Evolutionary conservation across 768 basidiomycete genomes (phyloP), one percentile per base, ranked within the genome.

Genomic region (Phaffia tasmanica): DNA sequence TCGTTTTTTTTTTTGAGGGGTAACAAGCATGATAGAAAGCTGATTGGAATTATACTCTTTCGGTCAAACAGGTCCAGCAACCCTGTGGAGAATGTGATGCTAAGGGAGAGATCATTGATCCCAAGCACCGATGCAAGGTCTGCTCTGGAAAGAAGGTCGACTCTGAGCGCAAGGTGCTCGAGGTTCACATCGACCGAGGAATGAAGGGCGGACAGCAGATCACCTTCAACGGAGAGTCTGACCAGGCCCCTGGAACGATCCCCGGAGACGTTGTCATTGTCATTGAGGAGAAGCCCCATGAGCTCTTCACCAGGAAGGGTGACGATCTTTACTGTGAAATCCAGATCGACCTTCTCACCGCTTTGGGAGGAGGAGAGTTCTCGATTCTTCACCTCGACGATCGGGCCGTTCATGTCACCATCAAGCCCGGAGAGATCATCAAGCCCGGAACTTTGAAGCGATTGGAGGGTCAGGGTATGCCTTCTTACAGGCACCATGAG

Each of bases 161-260:
- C 51, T 84, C 88, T 48, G 95, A 99, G 78, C 89, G 94, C 78
- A 98, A 98, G 79, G 85, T 97, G 69, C 80, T 98, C 73, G 95
- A 99, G 78, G 94, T 99, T 48, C 88, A 92, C 75, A 87, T 97
- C 81, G 93, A 97, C 82, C 92, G 90, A 81, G 92, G 92, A 61
- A 95, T 95, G 92, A 89, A 87, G 79, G 86, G 86, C 64, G 90
- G 89, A 15, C 88, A 94, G 77, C 89, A 88, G 0, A 87, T 94
- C 73, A 83, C 81, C 63, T 95, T 94, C 79, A 75, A 80, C 63
- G 92, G 92, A 56, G 93, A 94, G 79, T 89, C 88, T 71, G 91
- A 95, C 74, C 91, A 95, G 76, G 84, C 88, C 3, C 93, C 94
- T 1, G 85, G 81, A 18, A 85, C 88, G 53, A 83, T 89, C 67